Conservation (phyloP, 208 protist species). For the Acanthamoeba royreba region DNA sequence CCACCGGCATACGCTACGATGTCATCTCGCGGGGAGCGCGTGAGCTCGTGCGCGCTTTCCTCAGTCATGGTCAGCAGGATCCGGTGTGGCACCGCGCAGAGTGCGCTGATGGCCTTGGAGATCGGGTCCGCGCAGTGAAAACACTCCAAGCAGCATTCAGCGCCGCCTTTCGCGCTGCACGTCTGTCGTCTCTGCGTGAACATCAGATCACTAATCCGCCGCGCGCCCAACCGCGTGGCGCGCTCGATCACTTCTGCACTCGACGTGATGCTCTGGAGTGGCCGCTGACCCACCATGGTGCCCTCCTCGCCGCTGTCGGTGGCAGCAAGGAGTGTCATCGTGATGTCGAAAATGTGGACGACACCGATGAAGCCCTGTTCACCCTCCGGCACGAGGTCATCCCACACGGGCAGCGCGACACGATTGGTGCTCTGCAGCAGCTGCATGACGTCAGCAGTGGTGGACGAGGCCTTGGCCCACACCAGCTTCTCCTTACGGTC, state of each 20-base stretch:
- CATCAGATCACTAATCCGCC: neutral
- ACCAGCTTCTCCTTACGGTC: neutral
- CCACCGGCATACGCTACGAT: neutral
- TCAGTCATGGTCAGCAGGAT: neutral
- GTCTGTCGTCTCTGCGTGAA: too few relatives aligned
- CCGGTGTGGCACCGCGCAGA: neutral
- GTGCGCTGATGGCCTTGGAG: neutral
- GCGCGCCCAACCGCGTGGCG: neutral
- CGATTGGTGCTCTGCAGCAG: neutral
- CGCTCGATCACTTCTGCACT: neutral
- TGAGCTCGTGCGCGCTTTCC: neutral
- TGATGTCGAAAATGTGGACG: neutral
- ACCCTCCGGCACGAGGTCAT: neutral
- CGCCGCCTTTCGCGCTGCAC: too few relatives aligned
- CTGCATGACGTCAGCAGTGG: neutral
- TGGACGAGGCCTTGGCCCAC: neutral
- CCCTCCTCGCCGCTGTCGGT: too few relatives aligned
- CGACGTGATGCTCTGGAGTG: neutral
- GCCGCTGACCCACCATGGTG: neutral
- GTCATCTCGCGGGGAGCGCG: too few relatives aligned
- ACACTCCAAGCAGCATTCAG: neutral
- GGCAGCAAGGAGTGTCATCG: neutral
- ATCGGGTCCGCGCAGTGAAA: neutral
- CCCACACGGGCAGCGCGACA: neutral
- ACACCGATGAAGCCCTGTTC: conserved; percentile 8